These are phyloP conservation scores for Hirschioporus abietinus DNA, from an alignment of 768 basidiomycete species.

Conservation along the genomic window DNA sequence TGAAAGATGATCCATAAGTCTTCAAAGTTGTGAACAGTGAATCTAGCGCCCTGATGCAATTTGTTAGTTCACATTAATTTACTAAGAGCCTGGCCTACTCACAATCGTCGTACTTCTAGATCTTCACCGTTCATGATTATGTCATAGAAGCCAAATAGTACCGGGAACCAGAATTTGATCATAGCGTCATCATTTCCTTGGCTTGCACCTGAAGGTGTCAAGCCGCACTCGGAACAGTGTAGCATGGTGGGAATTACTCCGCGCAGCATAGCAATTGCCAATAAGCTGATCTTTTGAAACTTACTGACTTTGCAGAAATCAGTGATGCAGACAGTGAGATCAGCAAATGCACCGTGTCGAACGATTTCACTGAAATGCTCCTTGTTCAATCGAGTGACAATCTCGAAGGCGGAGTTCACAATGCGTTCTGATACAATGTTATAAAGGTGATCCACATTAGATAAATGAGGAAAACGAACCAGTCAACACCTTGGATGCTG, in stretches of 20 bases:
- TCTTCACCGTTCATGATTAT: constrained; percentile 99
- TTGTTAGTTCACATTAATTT: constrained; percentile 5
- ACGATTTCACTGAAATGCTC: constrained; percentile 91
- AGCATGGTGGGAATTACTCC: constrained; percentile 92
- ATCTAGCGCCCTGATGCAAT: constrained; percentile 74
- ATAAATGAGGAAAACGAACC: constrained; percentile 39
- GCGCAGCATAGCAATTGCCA: constrained; percentile 95
- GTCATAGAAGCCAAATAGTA: constrained; percentile 96
- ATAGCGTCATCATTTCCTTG: constrained; percentile 66
- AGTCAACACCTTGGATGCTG: constrained; percentile 88
- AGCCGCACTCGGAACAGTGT: constrained; percentile 62
- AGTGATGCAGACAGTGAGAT: constrained; percentile 94
- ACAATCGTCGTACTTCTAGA: constrained; percentile 94
- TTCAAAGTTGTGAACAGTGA: constrained; percentile 93
- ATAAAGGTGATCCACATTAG: background rate
- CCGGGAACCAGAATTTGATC: constrained; percentile 97
- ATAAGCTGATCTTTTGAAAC: constrained; percentile 94
- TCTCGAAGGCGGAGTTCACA: constrained; percentile 90
- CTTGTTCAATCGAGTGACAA: constrained; percentile 85
- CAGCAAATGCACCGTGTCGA: constrained; percentile 90
- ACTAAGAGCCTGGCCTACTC: constrained; percentile 28
- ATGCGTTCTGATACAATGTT: constrained; percentile 63
- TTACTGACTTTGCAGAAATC: constrained; percentile 99
- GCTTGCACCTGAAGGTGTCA: constrained; percentile 27
- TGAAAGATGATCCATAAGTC: constrained; percentile 78